Evolutionary conservation across 345 rosid genomes (phyloP).

Genomic region (Syzygium jambos): DNA sequence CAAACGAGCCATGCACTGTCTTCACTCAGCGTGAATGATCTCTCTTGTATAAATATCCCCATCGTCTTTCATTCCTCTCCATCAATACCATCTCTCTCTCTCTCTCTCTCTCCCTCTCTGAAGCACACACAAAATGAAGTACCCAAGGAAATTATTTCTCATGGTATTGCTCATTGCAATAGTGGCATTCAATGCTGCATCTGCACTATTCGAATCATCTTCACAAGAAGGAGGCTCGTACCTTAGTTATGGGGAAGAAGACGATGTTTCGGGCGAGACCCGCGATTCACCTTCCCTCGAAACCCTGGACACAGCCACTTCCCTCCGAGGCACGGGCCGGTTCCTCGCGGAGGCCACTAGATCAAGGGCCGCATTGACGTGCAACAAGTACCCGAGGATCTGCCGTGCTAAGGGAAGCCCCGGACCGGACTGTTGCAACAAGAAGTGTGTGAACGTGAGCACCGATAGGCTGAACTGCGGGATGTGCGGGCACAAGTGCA

Average conservation of each 20-base stretch:
- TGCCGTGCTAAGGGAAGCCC: constrained; percentile 12
- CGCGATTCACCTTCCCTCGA: background rate
- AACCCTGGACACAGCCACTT: background rate
- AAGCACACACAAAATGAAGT: background rate
- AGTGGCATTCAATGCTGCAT: background rate
- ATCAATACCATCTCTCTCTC: background rate
- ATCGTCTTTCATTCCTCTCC: background rate
- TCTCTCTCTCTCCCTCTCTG: background rate
- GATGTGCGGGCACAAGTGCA: constrained; percentile 22
- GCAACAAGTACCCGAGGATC: background rate
- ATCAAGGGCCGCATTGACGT: background rate
- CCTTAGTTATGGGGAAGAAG: background rate
- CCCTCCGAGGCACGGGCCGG: background rate
- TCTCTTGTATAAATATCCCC: background rate
- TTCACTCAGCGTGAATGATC: background rate
- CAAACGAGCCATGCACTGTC: background rate
- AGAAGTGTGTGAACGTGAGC: constrained; percentile 13
- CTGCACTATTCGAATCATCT: background rate
- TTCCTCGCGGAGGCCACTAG: background rate
- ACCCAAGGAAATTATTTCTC: background rate
- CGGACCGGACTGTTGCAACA: constrained; percentile 13
- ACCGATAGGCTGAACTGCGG: constrained; percentile 22
- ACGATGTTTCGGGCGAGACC: background rate
- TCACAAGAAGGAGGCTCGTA: background rate
- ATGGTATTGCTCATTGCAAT: background rate